Evolutionary conservation across 768 basidiomycete genomes (phyloP).

Genomic region (Boletus sensibilis): DNA sequence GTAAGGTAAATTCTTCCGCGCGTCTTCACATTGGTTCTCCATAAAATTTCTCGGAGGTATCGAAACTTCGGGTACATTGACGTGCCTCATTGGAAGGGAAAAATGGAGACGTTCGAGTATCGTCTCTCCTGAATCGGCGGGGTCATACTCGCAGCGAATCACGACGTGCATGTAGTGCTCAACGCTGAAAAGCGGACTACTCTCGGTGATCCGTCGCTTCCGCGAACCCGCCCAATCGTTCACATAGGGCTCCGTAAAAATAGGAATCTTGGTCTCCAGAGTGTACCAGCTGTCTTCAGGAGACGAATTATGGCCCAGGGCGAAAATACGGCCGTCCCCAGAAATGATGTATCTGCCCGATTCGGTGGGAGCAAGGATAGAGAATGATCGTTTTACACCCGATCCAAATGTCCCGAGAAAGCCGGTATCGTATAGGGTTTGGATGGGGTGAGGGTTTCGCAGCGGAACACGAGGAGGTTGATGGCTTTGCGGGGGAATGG

Average conservation of each 20-base stretch:
- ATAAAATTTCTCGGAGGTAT: background rate
- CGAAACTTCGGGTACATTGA: slow-evolving; percentile 36
- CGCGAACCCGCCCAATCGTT: slow-evolving; percentile 32
- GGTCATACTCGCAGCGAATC: slow-evolving; percentile 56
- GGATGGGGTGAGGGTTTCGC: slow-evolving; percentile 49
- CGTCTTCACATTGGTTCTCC: slow-evolving; percentile 5
- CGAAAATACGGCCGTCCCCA: slow-evolving; percentile 51
- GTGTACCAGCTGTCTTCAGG: slow-evolving; percentile 29
- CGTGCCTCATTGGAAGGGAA: slow-evolving; percentile 52
- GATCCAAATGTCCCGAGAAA: slow-evolving; percentile 32
- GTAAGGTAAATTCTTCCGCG: slow-evolving; percentile 18
- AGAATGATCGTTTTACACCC: slow-evolving; percentile 38
- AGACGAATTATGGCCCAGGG: slow-evolving; percentile 22
- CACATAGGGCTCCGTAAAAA: slow-evolving; percentile 12
- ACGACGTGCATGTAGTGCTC: slow-evolving; percentile 52
- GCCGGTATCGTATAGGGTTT: slow-evolving; percentile 46
- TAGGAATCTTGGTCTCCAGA: slow-evolving; percentile 21
- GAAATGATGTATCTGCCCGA: slow-evolving; percentile 48
- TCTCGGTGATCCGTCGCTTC: slow-evolving; percentile 42
- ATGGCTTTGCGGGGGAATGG: slow-evolving; percentile 50
- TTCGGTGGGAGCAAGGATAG: slow-evolving; percentile 49
- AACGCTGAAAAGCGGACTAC: slow-evolving; percentile 57
- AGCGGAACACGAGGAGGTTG: slow-evolving; percentile 70
- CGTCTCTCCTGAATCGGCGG: slow-evolving; percentile 35
- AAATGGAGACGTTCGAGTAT: slow-evolving; percentile 33